A percentile compares a stretch with the other conserved stretches of the same genome.
phyloP scores from a whole-genome alignment of 2,329 filamentous ascomycete genomes.

The Tolypocladium cylindrosporum region DNA sequence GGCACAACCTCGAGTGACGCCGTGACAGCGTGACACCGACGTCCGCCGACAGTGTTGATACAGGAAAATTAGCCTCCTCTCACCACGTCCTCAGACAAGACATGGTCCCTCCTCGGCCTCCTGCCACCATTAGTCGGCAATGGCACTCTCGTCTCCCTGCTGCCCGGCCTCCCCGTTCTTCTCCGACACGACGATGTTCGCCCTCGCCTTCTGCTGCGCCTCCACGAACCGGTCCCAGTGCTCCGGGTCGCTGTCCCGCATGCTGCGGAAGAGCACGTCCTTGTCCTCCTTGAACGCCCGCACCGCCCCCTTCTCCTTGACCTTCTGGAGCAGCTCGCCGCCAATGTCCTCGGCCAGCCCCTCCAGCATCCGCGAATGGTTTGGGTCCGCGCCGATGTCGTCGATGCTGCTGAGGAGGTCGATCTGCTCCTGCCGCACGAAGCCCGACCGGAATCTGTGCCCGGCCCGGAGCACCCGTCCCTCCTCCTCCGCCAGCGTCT shows the following conservation, averaged over 20 bases:
- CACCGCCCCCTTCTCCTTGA: slow-evolving; percentile 48
- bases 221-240: slow-evolving; percentile 56
- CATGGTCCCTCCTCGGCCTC: not conserved
- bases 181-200: slow-evolving; percentile 33
- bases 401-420: slow-evolving; percentile 37
- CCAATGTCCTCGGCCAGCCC: slow-evolving; percentile 54
- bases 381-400: slow-evolving; percentile 39
- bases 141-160: slow-evolving; percentile 27
- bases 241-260: slow-evolving; percentile 54
- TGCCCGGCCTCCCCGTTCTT: slow-evolving; percentile 11
- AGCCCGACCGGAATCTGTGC: slow-evolving; percentile 44
- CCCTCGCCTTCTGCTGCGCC: slow-evolving; percentile 47
- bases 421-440: slow-evolving; percentile 42
- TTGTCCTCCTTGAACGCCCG: slow-evolving; percentile 50
- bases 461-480: slow-evolving; percentile 45
- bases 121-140: slow-evolving; percentile 23
- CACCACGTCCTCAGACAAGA: too few species aligned
- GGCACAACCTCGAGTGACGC: not conserved
- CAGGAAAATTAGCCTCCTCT: not conserved
- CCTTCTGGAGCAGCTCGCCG: slow-evolving; percentile 46
- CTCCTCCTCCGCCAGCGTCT: slow-evolving; percentile 46
- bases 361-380: slow-evolving; percentile 43
- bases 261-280: slow-evolving; percentile 34
- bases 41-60: not conserved
- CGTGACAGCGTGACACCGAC: not conserved